Evolutionary conservation across 1,284 basidiomycete genomes (phyloP).

Genomic region (Hypsizygus ulmarius): DNA sequence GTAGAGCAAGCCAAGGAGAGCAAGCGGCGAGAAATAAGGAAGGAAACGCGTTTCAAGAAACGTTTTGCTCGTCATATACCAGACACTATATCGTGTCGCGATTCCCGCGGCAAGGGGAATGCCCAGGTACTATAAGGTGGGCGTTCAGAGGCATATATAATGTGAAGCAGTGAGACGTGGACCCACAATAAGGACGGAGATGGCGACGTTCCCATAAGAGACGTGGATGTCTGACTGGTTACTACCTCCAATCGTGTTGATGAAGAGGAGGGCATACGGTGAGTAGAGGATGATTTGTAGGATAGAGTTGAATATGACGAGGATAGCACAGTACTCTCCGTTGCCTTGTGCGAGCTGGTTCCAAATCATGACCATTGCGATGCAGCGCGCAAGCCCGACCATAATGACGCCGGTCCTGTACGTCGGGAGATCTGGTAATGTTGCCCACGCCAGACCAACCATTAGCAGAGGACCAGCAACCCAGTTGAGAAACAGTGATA

Average conservation of each 20-base stretch:
- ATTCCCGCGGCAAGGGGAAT: slow-evolving; percentile 59
- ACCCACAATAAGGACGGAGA: slow-evolving; percentile 71
- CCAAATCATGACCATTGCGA: slow-evolving; percentile 87
- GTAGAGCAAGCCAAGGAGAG: slow-evolving; percentile 73
- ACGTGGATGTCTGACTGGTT: slow-evolving; percentile 45
- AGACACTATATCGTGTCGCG: slow-evolving; percentile 60
- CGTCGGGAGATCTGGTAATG: slow-evolving; percentile 72
- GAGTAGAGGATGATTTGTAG: slow-evolving; percentile 80
- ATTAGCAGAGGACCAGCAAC: slow-evolving; percentile 78
- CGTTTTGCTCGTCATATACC: slow-evolving; percentile 43
- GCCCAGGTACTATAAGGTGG: slow-evolving; percentile 72
- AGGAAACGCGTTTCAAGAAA: slow-evolving; percentile 63
- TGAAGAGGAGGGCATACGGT: slow-evolving; percentile 71
- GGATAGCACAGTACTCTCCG: slow-evolving; percentile 72
- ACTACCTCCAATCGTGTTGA: slow-evolving; percentile 66
- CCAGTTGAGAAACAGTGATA: slow-evolving; percentile 83
- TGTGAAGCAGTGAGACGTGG: background rate
- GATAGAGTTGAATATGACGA: slow-evolving; percentile 61
- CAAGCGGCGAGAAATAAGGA: slow-evolving; percentile 66
- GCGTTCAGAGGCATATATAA: slow-evolving; percentile 21
- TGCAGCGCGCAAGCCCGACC: slow-evolving; percentile 61
- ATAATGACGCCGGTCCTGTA: slow-evolving; percentile 60
- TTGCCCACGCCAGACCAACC: slow-evolving; percentile 84
- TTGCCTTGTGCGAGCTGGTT: slow-evolving; percentile 79
- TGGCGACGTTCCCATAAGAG: slow-evolving; percentile 68